Conservation (phyloP, 805 yeast genomes). For the Millerozyma miso region DNA sequence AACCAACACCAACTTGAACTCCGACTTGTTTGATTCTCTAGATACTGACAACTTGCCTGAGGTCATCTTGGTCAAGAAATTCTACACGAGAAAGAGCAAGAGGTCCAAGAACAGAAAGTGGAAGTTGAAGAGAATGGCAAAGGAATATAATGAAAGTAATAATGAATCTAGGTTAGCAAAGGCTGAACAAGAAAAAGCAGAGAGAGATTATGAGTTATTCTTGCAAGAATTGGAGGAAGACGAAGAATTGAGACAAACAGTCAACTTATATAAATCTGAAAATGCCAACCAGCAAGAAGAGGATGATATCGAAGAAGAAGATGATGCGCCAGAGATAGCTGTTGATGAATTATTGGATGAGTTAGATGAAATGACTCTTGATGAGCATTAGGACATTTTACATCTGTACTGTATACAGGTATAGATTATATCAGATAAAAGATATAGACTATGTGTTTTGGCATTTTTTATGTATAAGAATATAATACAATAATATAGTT, state of each 20-base stretch:
- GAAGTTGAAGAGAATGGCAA: slow-evolving; percentile 97
- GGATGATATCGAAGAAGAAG: slow-evolving; percentile 51
- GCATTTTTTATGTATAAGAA: neutral
- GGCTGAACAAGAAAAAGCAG: slow-evolving; percentile 89
- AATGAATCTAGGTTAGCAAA: slow-evolving; percentile 67
- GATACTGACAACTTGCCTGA: slow-evolving; percentile 68
- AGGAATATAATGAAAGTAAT: slow-evolving; percentile 84
- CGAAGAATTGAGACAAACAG: slow-evolving; percentile 83
- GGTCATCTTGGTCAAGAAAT: slow-evolving; percentile 83
- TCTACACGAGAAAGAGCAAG: slow-evolving; percentile 73
- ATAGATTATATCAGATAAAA: neutral
- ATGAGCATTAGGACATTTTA: slow-evolving; percentile 32
- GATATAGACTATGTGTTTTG: neutral
- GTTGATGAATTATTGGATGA: slow-evolving; percentile 93
- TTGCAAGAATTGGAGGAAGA: slow-evolving; percentile 97
- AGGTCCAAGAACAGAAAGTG: slow-evolving; percentile 76
- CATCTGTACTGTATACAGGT: neutral
- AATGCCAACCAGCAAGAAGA: slow-evolving; percentile 30
- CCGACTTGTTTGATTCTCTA: slow-evolving; percentile 73
- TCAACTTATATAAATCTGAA: slow-evolving; percentile 78
- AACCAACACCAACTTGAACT: slow-evolving; percentile 82
- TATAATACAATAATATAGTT: neutral
- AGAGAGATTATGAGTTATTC: slow-evolving; percentile 91
- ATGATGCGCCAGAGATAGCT: slow-evolving; percentile 82
- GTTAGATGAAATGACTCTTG: slow-evolving; percentile 87